These are phyloP conservation scores for Phallus indusiatus DNA, from an alignment of 768 basidiomycete genomes.

Conservation along the genomic window DNA sequence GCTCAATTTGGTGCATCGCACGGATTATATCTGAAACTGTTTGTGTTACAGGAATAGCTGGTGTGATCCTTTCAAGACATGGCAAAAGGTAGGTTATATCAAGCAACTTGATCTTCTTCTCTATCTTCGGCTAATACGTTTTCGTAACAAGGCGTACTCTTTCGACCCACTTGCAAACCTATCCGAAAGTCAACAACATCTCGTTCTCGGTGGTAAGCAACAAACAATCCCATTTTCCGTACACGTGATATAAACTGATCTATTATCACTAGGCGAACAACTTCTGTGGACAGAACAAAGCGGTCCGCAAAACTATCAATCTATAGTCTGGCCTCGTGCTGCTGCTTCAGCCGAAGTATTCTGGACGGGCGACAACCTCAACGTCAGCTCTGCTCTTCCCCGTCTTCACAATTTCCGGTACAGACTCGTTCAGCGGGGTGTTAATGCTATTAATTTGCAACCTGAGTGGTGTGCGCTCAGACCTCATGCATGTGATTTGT, in stretches of 20 bases:
- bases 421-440: slow-evolving; percentile 52
- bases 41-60: slow-evolving; percentile 41
- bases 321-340: slow-evolving; percentile 64
- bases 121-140: no score
- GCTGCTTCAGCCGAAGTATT: slow-evolving; percentile 67
- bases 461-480: slow-evolving; percentile 66
- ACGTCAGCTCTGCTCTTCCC: slow-evolving; percentile 41
- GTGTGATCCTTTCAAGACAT: slow-evolving; percentile 75
- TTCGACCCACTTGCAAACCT: slow-evolving; percentile 64
- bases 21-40: background rate
- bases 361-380: slow-evolving; percentile 46
- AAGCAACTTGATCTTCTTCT: slow-evolving; percentile 12
- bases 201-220: slow-evolving; percentile 61
- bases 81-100: slow-evolving; percentile 47
- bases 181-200: slow-evolving; percentile 32
- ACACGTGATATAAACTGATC: background rate
- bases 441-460: slow-evolving; percentile 52
- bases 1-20: background rate
- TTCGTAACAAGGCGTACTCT: slow-evolving; percentile 39
- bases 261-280: slow-evolving; percentile 38
- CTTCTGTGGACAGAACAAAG: slow-evolving; percentile 71
- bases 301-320: slow-evolving; percentile 56
- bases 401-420: slow-evolving; percentile 56
- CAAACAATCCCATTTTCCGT: background rate
- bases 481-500: slow-evolving; percentile 43